Evolutionary conservation across 345 rosid genomes (phyloP).

Genomic region (Hevea brasiliensis): DNA sequence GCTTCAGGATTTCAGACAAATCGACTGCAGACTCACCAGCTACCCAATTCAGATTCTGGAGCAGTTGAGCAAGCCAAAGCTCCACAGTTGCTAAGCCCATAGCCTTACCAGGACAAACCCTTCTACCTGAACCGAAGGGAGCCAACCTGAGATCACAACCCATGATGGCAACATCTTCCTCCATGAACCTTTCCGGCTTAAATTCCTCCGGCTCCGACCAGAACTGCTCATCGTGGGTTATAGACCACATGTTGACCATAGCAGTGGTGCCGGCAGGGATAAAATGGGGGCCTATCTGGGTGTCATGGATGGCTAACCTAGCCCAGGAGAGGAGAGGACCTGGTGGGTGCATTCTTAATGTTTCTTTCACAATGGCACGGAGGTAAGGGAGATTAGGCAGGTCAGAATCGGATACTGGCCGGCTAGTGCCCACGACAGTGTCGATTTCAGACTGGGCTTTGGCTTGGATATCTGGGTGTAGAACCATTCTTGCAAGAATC

Average conservation of each 20-base stretch:
- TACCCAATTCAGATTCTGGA: conserved; percentile 52
- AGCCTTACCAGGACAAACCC: conserved; percentile 70
- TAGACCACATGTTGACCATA: conserved; percentile 96
- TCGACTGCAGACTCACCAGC: conserved; percentile 37
- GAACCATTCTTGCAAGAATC: conserved; percentile 61
- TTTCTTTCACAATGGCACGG: conserved; percentile 70
- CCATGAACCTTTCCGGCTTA: conserved; percentile 66
- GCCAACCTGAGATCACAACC: conserved; percentile 69
- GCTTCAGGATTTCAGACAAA: conserved; percentile 49
- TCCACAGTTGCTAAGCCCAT: conserved; percentile 62
- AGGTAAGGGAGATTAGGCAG: conserved; percentile 54
- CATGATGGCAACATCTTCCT: conserved; percentile 46
- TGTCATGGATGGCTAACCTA: conserved; percentile 70
- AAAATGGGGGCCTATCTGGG: conserved; percentile 46
- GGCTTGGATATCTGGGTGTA: conserved; percentile 56
- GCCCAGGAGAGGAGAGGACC: conserved; percentile 96
- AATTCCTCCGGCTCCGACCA: conserved; percentile 58
- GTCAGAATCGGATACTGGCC: conserved; percentile 53
- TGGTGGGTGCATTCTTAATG: conserved; percentile 80
- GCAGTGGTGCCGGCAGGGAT: conserved; percentile 82
- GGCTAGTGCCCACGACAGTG: conserved; percentile 27
- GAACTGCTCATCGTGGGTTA: conserved; percentile 55
- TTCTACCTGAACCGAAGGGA: conserved; percentile 67
- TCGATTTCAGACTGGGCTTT: conserved; percentile 68
- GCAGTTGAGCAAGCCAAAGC: conserved; percentile 59